Evolutionary conservation across 139 green algal genomes (phyloP), one percentile per base, ranked within the genome.

Genomic region (Nannochloris sp.): DNA sequence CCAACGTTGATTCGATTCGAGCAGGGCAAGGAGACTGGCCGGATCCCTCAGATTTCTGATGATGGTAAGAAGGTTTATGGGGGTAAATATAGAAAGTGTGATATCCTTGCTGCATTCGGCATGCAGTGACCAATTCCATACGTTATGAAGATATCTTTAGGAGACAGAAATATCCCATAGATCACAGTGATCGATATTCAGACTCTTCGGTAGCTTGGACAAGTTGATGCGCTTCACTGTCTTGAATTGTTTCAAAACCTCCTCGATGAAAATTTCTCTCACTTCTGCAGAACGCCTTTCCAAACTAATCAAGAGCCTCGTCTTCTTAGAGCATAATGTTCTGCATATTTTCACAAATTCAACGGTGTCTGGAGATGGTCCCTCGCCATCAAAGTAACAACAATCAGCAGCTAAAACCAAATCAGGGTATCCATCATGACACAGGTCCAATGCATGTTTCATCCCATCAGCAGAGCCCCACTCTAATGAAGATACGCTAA

Each of bases 1-100:
- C 81, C 73, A n/a, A 87, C 78, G 48, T 73, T 86, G 4, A 80
- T 88, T 37, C 56, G 77, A 44, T 85, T 82, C 31, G 50, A 85
- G 29, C 63, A 67, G 6, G 79, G 79, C 3, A 68, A 73, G 23
- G 79, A 85, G 53, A 36, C 64, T 26, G 73, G 48, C 6, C 56
- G 79, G 31, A 84, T 85, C 59, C 79, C 79, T 8, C 77, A 81
- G 60, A 48, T 83, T 17, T 82, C 56, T 61, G 36, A 49, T n/a
- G 65, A 80, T 66, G 69, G 68, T 8, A 53, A 53, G 33, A 57
- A 36, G 5, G 61, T 78, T 10, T 64, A 70, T 49, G 69, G 68
- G 49, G 63, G 68, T 0, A 61, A 59, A 61, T 45, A 70, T 25
- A 44, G 53, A 55, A 49, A 66, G 59, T 25, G 59, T 44, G 78